Evolutionary conservation across 2,329 filamentous ascomycete species (phyloP), one percentile per base, ranked within the genome.

Genomic region (Colletotrichum lini): DNA sequence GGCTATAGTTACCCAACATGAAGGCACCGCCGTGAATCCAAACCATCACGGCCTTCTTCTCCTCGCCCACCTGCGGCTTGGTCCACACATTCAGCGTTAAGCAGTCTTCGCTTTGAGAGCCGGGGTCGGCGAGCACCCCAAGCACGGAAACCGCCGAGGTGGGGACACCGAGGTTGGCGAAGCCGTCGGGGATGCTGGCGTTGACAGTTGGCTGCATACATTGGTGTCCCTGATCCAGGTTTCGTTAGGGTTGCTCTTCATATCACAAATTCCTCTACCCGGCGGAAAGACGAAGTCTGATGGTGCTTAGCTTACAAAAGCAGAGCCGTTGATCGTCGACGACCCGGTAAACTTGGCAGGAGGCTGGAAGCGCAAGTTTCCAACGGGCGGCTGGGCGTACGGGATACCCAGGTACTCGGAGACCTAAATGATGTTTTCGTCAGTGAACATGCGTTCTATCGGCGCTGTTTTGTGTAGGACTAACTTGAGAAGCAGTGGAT

Each of bases 71-170:
- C 7, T 74, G 75, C 0, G 83, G 82, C 8, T 84, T 76, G 4
- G 83, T 84, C 79, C 80, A 84, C 21, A 87, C 80, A 65, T 86
- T 86, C 56, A 88, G 77, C 53, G 82, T 84, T 8, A 84, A 78
- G 70, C 84, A 85, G 52, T 84, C 83, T 72, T 85, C 83, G 63
- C 77, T 76, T 10, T 58, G 56, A 26, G 40, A 4, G 8, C 56
- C 56, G 13, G 23, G 6, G 21, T 58, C 56, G 18, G 38, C 56
- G 21, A 40, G 66, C 50, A 54, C 60, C 53, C 60, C 53, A 35
- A n/a, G 61, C 45, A 16, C 61, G 18, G 52, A 65, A 52, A 8
- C 63, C 16, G 44, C 63, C 7, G 44, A 65, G 50, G 38, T 53
- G 23, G 35, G 66, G 10, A 23, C 52, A 21, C 66, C 66, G 30